Evolutionary conservation across 352 stramenopile species (phyloP).

Genomic region (Globisporangium parvum): DNA sequence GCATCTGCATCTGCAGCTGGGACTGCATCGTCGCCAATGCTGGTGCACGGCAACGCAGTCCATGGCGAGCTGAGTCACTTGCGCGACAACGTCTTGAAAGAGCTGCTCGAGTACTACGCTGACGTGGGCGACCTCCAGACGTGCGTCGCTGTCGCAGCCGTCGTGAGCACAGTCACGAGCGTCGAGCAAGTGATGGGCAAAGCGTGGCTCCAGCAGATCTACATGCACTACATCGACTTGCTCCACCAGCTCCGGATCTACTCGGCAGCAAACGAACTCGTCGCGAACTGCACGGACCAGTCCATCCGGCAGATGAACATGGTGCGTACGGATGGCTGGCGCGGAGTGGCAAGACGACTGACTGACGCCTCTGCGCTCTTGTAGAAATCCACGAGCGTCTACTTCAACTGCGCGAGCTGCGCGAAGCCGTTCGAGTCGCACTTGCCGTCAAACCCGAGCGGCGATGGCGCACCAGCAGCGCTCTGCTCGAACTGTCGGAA

Average conservation of each 20-base stretch:
- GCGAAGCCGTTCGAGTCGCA: slow-evolving; percentile 61
- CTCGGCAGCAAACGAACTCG: slow-evolving; percentile 81
- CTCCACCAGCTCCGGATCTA: slow-evolving; percentile 87
- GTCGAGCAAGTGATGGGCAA: slow-evolving; percentile 84
- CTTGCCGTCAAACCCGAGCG: slow-evolving; percentile 18
- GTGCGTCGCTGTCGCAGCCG: slow-evolving; percentile 68
- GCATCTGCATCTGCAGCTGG: slow-evolving; percentile 19
- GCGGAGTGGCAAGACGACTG: too few relatives aligned
- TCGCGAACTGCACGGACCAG: slow-evolving; percentile 72
- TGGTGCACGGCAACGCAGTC: slow-evolving; percentile 72
- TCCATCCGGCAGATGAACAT: slow-evolving; percentile 91
- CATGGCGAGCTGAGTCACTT: slow-evolving; percentile 69
- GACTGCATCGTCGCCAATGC: slow-evolving; percentile 35
- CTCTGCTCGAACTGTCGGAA: slow-evolving; percentile 74
- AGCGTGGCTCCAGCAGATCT: slow-evolving; percentile 84
- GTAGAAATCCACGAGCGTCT: slow-evolving; percentile 85
- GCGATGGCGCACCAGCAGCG: slow-evolving; percentile 22
- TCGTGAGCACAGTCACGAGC: slow-evolving; percentile 61
- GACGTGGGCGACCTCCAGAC: slow-evolving; percentile 84
- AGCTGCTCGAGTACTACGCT: slow-evolving; percentile 84
- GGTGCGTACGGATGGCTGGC: slow-evolving; percentile 29
- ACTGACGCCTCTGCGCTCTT: neutral
- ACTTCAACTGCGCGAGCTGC: slow-evolving; percentile 80
- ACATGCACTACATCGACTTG: slow-evolving; percentile 89
- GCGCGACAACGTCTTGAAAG: slow-evolving; percentile 71